Base-by-base conservation (phyloP, 148 eudicot species). In the Chenopodium formosanum region DNA sequence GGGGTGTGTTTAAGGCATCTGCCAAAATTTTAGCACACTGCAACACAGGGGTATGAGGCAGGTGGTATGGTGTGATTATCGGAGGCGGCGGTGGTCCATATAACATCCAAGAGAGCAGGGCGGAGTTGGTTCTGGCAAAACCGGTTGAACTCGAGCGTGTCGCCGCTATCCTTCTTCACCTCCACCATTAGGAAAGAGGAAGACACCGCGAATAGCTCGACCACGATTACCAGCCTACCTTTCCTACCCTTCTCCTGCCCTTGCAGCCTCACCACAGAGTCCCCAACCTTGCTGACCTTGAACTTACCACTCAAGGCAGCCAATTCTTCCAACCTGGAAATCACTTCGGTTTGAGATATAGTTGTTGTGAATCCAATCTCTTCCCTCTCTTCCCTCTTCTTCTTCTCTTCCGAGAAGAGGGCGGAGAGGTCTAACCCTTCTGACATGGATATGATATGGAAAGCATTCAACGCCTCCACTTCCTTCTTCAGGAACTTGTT, bases 401-500 rank as follows among this genome's bases (percentile, higher is more conserved):
- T 88, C 84, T 89, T 89, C 79, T 77, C 80, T 44, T 74, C 81
- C 22, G 86, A 84, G 13, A 93, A 93, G 65, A 93, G 79, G 14
- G 89, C 90, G 7, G 94, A 93, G 81, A 93, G 75, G 83, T 93
- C 89, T 19, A 93, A 87, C 5, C 97, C 94, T 60, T 90, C 85
- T 0, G 97, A 93, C 47, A 93, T 73, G 1, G 97, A 91, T 37
- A 93, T 93, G n/a, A 93, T 91, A 16, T 93, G 97, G 58, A 93
- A 93, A 10, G 97, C 97, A 20, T 91, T 93, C 86, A 93, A 9
- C 0, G 86, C 85, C 85, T 89, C 92, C 1, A 81, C 67, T 58
- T 83, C 88, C 63, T 87, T 83, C 67, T 74, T 56, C 40, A 81
- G 75, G 10, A 29, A 37, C 1, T 16, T 25, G n/a, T 25, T 34